Evolutionary conservation across 352 stramenopile genomes (phyloP), one percentile per base, ranked within the genome.

Genomic region (Phytophthora capsici): DNA sequence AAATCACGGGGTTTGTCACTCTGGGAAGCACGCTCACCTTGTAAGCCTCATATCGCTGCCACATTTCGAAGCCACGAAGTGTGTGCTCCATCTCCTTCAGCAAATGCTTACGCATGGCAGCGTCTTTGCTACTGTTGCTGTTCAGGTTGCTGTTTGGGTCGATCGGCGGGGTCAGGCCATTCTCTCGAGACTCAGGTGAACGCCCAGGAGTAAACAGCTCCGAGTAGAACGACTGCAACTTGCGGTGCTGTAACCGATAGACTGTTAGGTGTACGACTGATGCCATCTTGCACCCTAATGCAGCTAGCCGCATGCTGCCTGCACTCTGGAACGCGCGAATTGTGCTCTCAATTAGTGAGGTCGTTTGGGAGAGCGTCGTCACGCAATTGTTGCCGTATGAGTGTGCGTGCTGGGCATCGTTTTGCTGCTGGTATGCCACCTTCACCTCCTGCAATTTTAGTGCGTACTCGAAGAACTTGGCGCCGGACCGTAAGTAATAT

Each of bases 41-140:
- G 59, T 77, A 91, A 14, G 74, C 53, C 63, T 96, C 88, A 57
- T 91, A 96, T 38, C 82, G 86, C 46, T 81, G 79, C 88, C 88
- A 96, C 82, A 94, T 93, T 55, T 96, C 88, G 38, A 94, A 96
- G 7, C 88, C 88, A 20, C 86, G 88, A 59, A 96, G 67, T 26
- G 85, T 89, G 43, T 91, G 83, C 58, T 94, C 88, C 86, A 94
- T 92, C 56, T 94, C 86, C 61, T 93, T 94, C 22, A 96, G 66
- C 49, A 96, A 57, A 25, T 84, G 82, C 43, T 82, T 68, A 36
- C 81, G 78, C 38, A 93, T 79, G 12, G 81, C 78, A 16, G 82
- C 75, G 22, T 96, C 86, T 67, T 86, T 82, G 56, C 70, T 89
- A 37, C 84, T 84, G 38, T 73, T 68, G 54, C 87, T 79, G 26